Evolutionary conservation across 331 rosid genomes (phyloP).

Genomic region (Phaseolus coccineus): DNA sequence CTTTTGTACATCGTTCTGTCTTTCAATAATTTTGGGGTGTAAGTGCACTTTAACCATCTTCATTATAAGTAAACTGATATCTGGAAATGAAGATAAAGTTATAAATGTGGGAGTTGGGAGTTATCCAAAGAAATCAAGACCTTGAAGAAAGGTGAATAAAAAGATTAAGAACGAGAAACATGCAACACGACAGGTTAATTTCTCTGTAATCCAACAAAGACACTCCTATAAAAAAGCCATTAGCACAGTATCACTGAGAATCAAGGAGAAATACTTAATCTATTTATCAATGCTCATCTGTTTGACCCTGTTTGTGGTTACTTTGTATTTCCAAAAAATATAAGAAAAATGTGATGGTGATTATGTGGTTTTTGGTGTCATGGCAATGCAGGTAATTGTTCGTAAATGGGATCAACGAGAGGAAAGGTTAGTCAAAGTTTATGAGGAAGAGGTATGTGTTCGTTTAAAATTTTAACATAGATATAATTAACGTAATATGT

Average conservation of each 20-base stretch:
- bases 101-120: not conserved
- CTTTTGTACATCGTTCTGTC: not conserved
- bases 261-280: not conserved
- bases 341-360: constrained; percentile 12
- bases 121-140: not conserved
- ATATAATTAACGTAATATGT: not conserved
- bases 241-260: not conserved
- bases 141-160: not conserved
- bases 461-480: not conserved
- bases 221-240: not conserved
- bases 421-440: constrained; percentile 67
- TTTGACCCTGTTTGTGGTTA: constrained; percentile 26
- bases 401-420: constrained; percentile 79
- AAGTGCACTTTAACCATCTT: not conserved
- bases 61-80: constrained; percentile 5
- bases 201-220: not conserved
- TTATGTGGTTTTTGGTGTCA: constrained; percentile 26
- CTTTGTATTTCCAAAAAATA: constrained; percentile 12
- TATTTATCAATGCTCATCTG: not conserved
- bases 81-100: not conserved
- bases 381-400: constrained; percentile 67
- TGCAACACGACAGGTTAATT: not conserved
- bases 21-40: not conserved
- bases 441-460: constrained; percentile 55
- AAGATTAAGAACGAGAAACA: not conserved